Base-by-base conservation (phyloP, 2,329 filamentous ascomycete species). In the Ophiostoma fasciatum region DNA sequence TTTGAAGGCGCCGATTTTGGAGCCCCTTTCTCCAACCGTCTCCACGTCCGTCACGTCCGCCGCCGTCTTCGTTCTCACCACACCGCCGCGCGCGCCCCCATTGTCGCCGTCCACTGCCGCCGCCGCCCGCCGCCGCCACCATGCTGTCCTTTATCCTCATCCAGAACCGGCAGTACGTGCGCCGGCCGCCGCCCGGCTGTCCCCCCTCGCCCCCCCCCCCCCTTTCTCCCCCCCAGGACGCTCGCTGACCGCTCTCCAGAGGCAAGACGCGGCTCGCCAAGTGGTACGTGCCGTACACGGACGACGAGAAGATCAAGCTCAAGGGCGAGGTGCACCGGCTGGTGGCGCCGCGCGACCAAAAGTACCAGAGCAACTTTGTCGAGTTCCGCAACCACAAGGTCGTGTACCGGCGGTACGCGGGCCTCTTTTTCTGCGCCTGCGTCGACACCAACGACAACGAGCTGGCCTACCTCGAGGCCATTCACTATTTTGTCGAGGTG, bases 311-410 rank as follows among this genome's bases (percentile, higher is more conserved):
- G 67, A 83, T 98, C 59, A 94, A 94, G 63, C 70, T 98, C 51
- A 98, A 98, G 62, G 90, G 90, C 70, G 90, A 98, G 66, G 82
- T 96, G 50, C 90, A 98, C 68, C 87, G 90, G 44, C 84, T 98
- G 48, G 88, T 98, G 42, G 90, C 90, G 0, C 90, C 90, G 7
- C 82, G 90, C 54, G 90, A 98, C 61, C 90, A 98, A 57, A 98
- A 98, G 57, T 94, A 98, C 67, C 90, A 98, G 59, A 94, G 85
- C 62, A 98, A 98, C 65, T 98, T 98, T 53, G 90, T 98, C 68
- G 90, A 98, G 62, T 79, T 81, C 64, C 81, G 83, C 47, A 82
- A 85, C 61, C 85, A 88, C 56, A 96, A 94, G 65, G 82, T 98
- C 50, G 84, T 98, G 36, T 98, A 98, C 65, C 80, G 92, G 30